phyloP scores from a whole-genome alignment of 495 filamentous ascomycete genomes.

The Emericellopsis terricola region DNA sequence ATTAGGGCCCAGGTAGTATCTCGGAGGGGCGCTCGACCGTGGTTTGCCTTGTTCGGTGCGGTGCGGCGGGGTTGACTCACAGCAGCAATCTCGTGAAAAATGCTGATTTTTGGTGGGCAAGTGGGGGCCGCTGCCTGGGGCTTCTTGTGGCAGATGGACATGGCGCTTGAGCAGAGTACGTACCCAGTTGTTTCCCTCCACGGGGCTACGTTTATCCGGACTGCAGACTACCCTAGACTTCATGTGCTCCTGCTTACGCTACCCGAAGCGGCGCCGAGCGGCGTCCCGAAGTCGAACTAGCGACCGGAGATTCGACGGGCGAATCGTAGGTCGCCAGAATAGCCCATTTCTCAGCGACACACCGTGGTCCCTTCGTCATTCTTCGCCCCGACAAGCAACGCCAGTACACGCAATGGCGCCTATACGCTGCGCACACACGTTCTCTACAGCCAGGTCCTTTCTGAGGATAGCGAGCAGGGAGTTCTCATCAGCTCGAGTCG shows the following conservation, averaged over 20 bases:
- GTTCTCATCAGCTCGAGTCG: not conserved
- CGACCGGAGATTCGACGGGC: too few species aligned
- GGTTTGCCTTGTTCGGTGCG: too few species aligned
- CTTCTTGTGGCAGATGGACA: constrained; percentile 2
- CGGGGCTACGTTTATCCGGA: too few species aligned
- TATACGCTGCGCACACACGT: constrained; percentile 2
- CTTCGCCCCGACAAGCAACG: not conserved
- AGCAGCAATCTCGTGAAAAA: constrained; percentile 1
- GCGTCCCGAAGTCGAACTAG: too few species aligned
- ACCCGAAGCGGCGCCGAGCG: too few species aligned
- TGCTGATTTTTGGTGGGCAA: constrained; percentile 4
- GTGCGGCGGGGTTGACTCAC: constrained; percentile 2
- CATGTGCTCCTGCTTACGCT: too few species aligned
- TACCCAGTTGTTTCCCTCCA: not conserved
- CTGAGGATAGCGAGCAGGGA: constrained; percentile 1
- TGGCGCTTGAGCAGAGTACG: too few species aligned
- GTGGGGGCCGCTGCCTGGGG: constrained; percentile 1
- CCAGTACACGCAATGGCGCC: not conserved
- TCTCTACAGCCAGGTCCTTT: constrained; percentile 1
- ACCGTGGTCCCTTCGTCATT: not conserved
- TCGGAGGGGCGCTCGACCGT: too few species aligned
- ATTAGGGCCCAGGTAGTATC: too few species aligned
- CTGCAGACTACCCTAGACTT: too few species aligned
- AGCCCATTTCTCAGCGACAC: not conserved
- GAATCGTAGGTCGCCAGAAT: not conserved